These are phyloP conservation scores for Gelatoporia subvermispora DNA, from an alignment of 768 basidiomycete species.

Conservation along the genomic window DNA sequence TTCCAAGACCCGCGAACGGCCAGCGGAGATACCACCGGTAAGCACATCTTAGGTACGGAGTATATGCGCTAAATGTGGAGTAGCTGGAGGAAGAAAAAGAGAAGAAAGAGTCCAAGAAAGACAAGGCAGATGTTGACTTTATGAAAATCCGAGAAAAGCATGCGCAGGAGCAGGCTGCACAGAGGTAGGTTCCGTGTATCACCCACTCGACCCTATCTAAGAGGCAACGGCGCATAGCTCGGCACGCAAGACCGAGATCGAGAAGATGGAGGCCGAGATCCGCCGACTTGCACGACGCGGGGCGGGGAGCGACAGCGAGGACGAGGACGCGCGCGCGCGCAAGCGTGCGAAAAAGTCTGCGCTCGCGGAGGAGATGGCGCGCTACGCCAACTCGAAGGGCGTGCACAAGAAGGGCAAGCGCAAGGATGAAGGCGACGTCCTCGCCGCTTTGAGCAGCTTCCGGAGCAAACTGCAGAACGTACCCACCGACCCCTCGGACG, in stretches of 20 bases:
- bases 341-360: constrained; percentile 68
- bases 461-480: constrained; percentile 58
- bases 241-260: constrained; percentile 70
- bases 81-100: constrained; percentile 11
- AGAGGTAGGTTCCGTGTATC: constrained; percentile 40
- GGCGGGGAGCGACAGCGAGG: constrained; percentile 47
- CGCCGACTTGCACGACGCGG: constrained; percentile 53
- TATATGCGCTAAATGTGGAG: neutral
- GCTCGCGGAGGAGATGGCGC: constrained; percentile 76
- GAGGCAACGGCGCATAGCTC: constrained; percentile 34
- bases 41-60: neutral
- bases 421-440: constrained; percentile 68
- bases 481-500: constrained; percentile 16
- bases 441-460: constrained; percentile 67
- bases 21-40: constrained; percentile 5
- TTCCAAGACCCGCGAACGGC: constrained; percentile 10
- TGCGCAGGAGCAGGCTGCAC: constrained; percentile 61
- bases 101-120: constrained; percentile 34
- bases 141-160: constrained; percentile 73
- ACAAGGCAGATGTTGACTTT: constrained; percentile 42
- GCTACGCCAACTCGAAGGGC: constrained; percentile 66
- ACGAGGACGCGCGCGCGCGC: constrained; percentile 57
- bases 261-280: constrained; percentile 85
- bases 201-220: neutral
- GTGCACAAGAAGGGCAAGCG: constrained; percentile 48